Conservation (phyloP, 2,329 filamentous ascomycete genomes). For the Verticillium klebahnii region DNA sequence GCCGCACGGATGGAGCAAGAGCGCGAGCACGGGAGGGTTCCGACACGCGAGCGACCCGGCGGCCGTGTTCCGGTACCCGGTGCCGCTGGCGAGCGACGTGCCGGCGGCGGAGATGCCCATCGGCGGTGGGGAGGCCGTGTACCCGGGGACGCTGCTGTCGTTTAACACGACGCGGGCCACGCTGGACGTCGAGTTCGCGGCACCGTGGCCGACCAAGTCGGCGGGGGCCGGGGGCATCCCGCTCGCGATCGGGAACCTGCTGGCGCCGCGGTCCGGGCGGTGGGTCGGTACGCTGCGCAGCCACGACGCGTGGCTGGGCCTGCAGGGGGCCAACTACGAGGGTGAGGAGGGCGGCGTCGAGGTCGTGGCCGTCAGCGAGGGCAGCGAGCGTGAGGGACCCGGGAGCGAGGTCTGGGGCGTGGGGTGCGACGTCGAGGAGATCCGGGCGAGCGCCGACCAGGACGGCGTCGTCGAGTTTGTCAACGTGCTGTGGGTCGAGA, state of each 20-base stretch:
- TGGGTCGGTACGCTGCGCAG: conserved; percentile 38
- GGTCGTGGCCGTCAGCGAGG: conserved; percentile 36
- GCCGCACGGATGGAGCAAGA: conserved; percentile 34
- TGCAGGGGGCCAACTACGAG: conserved; percentile 41
- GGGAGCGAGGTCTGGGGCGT: conserved; percentile 10
- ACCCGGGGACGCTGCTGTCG: conserved; percentile 32
- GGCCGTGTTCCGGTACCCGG: conserved; percentile 36
- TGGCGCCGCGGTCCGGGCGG: conserved; percentile 22
- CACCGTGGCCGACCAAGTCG: conserved; percentile 17
- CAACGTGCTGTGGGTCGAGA: conserved; percentile 42
- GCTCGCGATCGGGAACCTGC: conserved; percentile 38
- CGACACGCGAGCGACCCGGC: conserved; percentile 33
- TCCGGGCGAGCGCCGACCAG: conserved; percentile 34
- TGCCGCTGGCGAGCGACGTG: conserved; percentile 24
- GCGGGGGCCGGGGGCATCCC: conserved; percentile 23
- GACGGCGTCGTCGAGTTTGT: conserved; percentile 40
- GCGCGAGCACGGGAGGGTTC: conserved; percentile 24
- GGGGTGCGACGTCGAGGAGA: conserved; percentile 26
- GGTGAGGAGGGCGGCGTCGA: conserved; percentile 32
- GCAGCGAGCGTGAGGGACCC: conserved; percentile 25
- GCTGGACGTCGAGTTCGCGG: conserved; percentile 35
- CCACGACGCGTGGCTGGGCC: conserved; percentile 40
- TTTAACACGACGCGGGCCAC: conserved; percentile 33
- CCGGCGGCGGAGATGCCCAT: conserved; percentile 2
- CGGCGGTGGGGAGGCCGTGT: conserved; percentile 14